Base-by-base conservation (phyloP, 2,329 filamentous ascomycete species). In the Cercospora beticola region DNA sequence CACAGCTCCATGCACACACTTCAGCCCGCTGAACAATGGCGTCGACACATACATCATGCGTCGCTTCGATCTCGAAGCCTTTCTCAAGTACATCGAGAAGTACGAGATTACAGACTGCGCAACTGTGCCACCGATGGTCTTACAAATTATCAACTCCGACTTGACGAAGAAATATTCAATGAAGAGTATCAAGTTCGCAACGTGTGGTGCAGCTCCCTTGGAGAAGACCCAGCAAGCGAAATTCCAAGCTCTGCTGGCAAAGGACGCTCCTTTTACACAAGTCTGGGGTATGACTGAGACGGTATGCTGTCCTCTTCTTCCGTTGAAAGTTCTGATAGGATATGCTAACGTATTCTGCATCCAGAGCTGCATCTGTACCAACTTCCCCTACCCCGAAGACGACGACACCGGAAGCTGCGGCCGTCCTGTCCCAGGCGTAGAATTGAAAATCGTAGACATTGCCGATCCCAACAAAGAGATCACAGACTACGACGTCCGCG, bases 201-300 rank as follows among this genome's bases (percentile, higher is more conserved):
- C 91, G 76, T 91, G 89, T 0, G 92, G 92, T 2, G 92, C 92
- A 0, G 92, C 92, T 4, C 92, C 92, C 0, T 81, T 94, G 0
- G 92, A 91, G 3, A 84, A 87, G 71, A 91, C 94, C 77, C 91
- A 90, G 0, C 86, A 90, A 1, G 83, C 86, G 40, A 89, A 91
- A 5, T 79, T 93, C 23, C 82, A 85, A 26, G 84, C 84, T 62
- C 78, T 87, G 28, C 91, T 87, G 72, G 90, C 91, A 56, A 69
- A 74, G 62, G 76, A 87, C 23, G 67, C 67, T 2, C 63, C 67
- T 5, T 71, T 69, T n/a, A 71, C 65, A 0, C 69, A 71, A 33
- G 69, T 71, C 3, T 71, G 33, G 21, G 69, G 69, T 9, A 71
- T 69, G 69, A 71, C 69, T 10, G 69, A 65, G 93, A 93, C 75